Base-by-base conservation (phyloP, 2,329 filamentous ascomycete species). In the Diaporthe destruens region DNA sequence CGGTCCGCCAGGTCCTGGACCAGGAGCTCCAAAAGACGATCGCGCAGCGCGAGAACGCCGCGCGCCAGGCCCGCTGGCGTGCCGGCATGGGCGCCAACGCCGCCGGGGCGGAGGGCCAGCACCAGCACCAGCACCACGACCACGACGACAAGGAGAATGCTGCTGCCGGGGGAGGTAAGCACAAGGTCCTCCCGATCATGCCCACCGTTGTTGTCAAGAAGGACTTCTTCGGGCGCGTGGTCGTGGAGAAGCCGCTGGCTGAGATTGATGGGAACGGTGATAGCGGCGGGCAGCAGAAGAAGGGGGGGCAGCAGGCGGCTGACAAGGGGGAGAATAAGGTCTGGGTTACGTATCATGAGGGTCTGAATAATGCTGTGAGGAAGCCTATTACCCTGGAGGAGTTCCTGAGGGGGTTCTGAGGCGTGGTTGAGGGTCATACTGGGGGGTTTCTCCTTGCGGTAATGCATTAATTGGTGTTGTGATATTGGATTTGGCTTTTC, bases 341-440 rank as follows among this genome's bases (percentile, higher is more conserved):
- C 5, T 98, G 95, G 95, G 91, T 97, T 54, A 96, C 90, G 75
- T 98, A 91, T 81, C 91, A 98, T 78, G 95, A 98, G 83, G 95
- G 95, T 0, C 91, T 94, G 80, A 96, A 94, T 71, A 98, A 98
- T 86, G 95, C 95, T 14, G 95, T 98, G 74, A 88, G 93, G 81
- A 98, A 97, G 81, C 94, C 94, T 2, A 91, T 98, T 74, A 93
- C 93, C 11, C 81, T 98, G 80, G 87, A 89, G 74, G 95, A 98
- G 81, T 88, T 98, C 77, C 83, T 98, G 86, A 87, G 85, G 71
- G 91, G 89, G 3, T 79, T 95, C 72, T 93, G 81, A 76, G 72
- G 1, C 14, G n/a, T 20, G 6, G 59, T 29, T 11, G 2, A 20
- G 4, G 16, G 29, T 25, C 4, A 7, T 7, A 1, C 20, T 49